Evolutionary conservation across 768 basidiomycete genomes (phyloP).

Genomic region (Rhizopogon roseolus): DNA sequence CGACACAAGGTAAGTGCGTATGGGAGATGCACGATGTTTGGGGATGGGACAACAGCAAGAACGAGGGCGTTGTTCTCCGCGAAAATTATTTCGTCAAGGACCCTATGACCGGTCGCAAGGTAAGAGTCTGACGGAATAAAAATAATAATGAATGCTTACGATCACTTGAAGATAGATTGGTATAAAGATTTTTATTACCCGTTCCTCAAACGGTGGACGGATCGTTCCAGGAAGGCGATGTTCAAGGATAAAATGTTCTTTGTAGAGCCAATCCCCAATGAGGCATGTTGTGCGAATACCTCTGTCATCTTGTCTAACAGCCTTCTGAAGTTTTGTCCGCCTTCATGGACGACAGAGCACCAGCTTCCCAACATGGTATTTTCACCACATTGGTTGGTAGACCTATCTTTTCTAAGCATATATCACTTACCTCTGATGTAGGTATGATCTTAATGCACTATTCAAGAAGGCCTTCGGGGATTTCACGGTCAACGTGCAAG

Average conservation of each 20-base stretch:
- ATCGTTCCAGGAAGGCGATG: slow-evolving; percentile 45
- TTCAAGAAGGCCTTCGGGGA: slow-evolving; percentile 82
- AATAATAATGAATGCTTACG: not conserved
- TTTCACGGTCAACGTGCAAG: slow-evolving; percentile 92
- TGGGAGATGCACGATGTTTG: slow-evolving; percentile 95
- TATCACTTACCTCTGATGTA: slow-evolving; percentile 20
- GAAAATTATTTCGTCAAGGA: slow-evolving; percentile 82
- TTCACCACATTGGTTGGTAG: slow-evolving; percentile 66
- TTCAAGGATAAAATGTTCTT: slow-evolving; percentile 60
- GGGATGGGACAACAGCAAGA: slow-evolving; percentile 71
- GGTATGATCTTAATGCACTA: slow-evolving; percentile 90
- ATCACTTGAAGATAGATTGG: slow-evolving; percentile 63
- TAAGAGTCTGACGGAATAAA: slow-evolving; percentile 15
- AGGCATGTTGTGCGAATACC: slow-evolving; percentile 41
- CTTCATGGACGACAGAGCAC: slow-evolving; percentile 66
- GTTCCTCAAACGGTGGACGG: slow-evolving; percentile 64
- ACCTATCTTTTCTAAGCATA: slow-evolving; percentile 2
- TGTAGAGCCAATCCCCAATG: slow-evolving; percentile 89
- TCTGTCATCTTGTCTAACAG: slow-evolving; percentile 3
- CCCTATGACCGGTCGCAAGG: slow-evolving; percentile 60
- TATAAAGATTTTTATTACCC: slow-evolving; percentile 84
- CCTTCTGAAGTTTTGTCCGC: slow-evolving; percentile 68
- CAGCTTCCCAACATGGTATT: slow-evolving; percentile 62
- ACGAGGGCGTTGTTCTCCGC: slow-evolving; percentile 68
- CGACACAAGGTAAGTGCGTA: slow-evolving; percentile 65